These are phyloP conservation scores for Dryadomyces sulphureus DNA, from an alignment of 2,329 filamentous ascomycete genomes.

Conservation along the genomic window DNA sequence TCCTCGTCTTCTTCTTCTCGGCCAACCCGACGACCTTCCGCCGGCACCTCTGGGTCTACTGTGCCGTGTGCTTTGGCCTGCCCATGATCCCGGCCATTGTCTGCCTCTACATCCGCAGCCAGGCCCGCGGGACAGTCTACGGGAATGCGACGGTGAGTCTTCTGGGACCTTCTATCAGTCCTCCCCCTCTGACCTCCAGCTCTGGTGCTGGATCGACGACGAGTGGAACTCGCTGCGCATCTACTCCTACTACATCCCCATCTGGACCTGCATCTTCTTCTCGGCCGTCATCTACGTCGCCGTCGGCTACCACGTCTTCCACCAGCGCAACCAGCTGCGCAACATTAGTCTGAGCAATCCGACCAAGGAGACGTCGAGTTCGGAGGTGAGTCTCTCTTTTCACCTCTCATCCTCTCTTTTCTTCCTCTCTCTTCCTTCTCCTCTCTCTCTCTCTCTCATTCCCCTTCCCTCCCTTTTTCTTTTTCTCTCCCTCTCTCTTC, in stretches of 20 bases:
- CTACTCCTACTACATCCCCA: slow-evolving; percentile 45
- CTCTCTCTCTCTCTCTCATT: neutral
- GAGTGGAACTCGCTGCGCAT: slow-evolving; percentile 42
- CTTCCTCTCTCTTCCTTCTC: neutral
- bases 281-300: slow-evolving; percentile 40
- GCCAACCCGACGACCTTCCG: slow-evolving; percentile 51
- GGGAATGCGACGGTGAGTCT: slow-evolving; percentile 40
- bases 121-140: slow-evolving; percentile 27
- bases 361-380: slow-evolving; percentile 17
- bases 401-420: neutral
- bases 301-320: slow-evolving; percentile 46
- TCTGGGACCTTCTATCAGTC: too few species aligned
- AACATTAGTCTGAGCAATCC: slow-evolving; percentile 36
- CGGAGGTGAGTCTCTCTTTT: slow-evolving; percentile 11
- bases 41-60: slow-evolving; percentile 59
- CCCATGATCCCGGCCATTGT: slow-evolving; percentile 53
- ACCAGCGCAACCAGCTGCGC: slow-evolving; percentile 37
- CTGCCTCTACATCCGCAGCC: slow-evolving; percentile 41
- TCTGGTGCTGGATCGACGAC: slow-evolving; percentile 47
- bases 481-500: neutral
- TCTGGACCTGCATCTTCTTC: slow-evolving; percentile 43
- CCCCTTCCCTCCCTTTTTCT: neutral
- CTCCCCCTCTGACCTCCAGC: slow-evolving; percentile 18
- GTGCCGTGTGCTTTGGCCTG: slow-evolving; percentile 54
- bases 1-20: slow-evolving; percentile 50